Conservation (phyloP, 805 yeast genomes). For the Candida cerambycidarum region DNA sequence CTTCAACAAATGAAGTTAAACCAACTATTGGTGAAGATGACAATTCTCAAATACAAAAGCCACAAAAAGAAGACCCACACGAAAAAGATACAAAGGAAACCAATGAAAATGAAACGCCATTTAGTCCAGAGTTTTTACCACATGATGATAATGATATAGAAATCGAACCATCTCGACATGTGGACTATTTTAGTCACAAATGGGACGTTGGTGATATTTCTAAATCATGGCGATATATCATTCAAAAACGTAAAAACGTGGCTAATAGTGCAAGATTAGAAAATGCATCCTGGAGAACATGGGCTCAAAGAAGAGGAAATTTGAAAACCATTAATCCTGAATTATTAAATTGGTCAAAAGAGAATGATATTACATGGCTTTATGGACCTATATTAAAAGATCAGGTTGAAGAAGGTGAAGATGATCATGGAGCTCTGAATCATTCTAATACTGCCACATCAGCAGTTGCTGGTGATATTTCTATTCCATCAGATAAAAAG, state of each 20-base stretch:
- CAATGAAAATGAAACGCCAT: constrained; percentile 10
- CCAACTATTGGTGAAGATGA: neutral
- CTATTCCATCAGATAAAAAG: constrained; percentile 27
- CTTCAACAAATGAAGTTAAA: neutral
- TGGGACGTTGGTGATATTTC: constrained; percentile 96
- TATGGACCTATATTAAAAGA: constrained; percentile 82
- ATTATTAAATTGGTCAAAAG: constrained; percentile 93
- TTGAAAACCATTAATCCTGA: constrained; percentile 84
- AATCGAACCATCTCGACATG: constrained; percentile 84
- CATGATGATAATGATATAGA: constrained; percentile 84
- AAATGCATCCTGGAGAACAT: constrained; percentile 87
- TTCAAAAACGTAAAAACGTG: constrained; percentile 75
- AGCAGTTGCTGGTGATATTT: constrained; percentile 47
- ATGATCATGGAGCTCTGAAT: constrained; percentile 18
- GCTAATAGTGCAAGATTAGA: constrained; percentile 53
- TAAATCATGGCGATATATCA: constrained; percentile 93
- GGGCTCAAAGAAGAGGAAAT: constrained; percentile 78
- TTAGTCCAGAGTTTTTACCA: constrained; percentile 45
- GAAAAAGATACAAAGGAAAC: constrained; percentile 3
- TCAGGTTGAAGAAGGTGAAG: constrained; percentile 23
- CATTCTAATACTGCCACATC: constrained; percentile 36
- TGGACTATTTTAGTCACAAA: constrained; percentile 90
- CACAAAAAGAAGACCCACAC: neutral
- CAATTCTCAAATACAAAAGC: neutral
- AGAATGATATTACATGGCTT: constrained; percentile 95